A percentile compares a stretch with the other conserved stretches of the same genome.
phyloP scores from a whole-genome alignment of 768 basidiomycete genomes.

The Cantharellus anzutake region DNA sequence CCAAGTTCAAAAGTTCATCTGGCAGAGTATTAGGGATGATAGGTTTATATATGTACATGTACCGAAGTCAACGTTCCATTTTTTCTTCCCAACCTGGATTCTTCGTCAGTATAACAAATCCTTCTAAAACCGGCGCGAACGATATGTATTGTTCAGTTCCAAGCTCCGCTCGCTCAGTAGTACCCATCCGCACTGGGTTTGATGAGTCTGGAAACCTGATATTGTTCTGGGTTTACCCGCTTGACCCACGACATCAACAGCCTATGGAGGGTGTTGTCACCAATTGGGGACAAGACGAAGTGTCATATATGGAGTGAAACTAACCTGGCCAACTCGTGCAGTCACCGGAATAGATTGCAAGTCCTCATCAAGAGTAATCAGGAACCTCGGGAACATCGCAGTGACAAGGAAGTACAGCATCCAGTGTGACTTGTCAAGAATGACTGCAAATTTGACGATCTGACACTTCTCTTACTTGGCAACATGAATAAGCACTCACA shows the following conservation, averaged over 20 bases:
- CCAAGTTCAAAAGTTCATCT: no score
- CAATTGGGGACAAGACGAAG: not conserved
- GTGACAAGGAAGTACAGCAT: constrained; percentile 93
- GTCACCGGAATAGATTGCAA: constrained; percentile 73
- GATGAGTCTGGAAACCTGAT: constrained; percentile 96
- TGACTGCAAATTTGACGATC: constrained; percentile 30
- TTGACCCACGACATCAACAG: constrained; percentile 93
- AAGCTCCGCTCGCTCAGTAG: constrained; percentile 84
- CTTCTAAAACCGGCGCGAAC: constrained; percentile 77
- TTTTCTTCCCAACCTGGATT: constrained; percentile 38
- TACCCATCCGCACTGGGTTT: constrained; percentile 91
- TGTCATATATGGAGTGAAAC: constrained; percentile 9
- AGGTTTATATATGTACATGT: no score
- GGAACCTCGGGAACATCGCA: constrained; percentile 96
- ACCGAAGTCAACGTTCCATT: not conserved
- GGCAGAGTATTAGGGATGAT: no score
- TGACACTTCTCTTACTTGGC: not conserved
- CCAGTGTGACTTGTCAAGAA: constrained; percentile 94
- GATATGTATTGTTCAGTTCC: constrained; percentile 95
- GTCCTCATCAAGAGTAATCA: constrained; percentile 91
- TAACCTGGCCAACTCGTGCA: constrained; percentile 81
- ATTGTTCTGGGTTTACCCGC: constrained; percentile 95
- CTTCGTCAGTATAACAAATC: constrained; percentile 80
- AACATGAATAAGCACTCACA: constrained; percentile 37
- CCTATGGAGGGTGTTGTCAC: constrained; percentile 29